Evolutionary conservation across 2,329 filamentous ascomycete genomes (phyloP).

Genomic region (Neonectria ditissima): DNA sequence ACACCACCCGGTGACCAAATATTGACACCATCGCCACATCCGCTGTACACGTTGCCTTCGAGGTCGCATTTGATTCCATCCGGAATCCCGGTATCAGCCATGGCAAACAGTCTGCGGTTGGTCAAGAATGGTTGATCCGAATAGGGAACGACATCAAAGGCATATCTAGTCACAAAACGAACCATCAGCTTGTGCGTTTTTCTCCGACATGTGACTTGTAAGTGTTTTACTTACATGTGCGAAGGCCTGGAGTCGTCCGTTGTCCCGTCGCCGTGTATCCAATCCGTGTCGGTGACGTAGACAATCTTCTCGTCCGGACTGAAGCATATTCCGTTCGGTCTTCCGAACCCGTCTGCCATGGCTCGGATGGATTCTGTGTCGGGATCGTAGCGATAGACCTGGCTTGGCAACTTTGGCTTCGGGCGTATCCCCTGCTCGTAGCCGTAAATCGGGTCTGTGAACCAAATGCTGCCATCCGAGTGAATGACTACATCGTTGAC

Average conservation of each 20-base stretch:
- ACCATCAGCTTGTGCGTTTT: background rate
- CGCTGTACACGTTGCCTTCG: conserved; percentile 61
- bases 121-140: conserved; percentile 53
- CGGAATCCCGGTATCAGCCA: conserved; percentile 60
- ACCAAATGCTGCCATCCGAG: conserved; percentile 59
- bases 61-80: conserved; percentile 61
- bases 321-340: conserved; percentile 60
- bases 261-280: conserved; percentile 49
- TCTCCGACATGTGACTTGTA: background rate
- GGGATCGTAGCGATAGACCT: conserved; percentile 62
- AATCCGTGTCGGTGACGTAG: conserved; percentile 60
- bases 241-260: conserved; percentile 41
- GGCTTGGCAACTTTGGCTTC: conserved; percentile 56
- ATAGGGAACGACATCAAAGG: conserved; percentile 48
- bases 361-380: conserved; percentile 53
- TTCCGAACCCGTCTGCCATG: conserved; percentile 60
- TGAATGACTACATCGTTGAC: conserved; percentile 61
- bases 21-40: conserved; percentile 61
- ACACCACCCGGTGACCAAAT: conserved; percentile 60
- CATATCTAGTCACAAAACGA: conserved; percentile 43
- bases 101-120: conserved; percentile 64
- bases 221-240: conserved; percentile 42
- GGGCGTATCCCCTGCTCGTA: conserved; percentile 60
- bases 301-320: conserved; percentile 58
- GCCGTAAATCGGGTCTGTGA: conserved; percentile 63